Conservation (phyloP, 1,284 basidiomycete genomes). For the Puccinia hordei region DNA sequence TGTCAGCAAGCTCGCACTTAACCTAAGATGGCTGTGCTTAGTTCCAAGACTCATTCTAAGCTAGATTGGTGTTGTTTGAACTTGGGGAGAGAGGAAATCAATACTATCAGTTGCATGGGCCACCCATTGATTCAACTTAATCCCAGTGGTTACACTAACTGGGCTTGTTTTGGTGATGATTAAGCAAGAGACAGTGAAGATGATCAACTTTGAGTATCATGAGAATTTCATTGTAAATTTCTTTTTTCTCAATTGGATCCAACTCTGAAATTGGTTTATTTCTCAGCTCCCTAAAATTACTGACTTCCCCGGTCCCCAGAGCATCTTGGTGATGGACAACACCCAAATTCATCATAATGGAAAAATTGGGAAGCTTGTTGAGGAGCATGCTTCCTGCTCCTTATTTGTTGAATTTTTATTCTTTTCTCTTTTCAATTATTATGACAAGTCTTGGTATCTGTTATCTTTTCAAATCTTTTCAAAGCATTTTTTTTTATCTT, state of each 20-base stretch:
- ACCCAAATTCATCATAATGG: not conserved
- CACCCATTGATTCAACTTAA: constrained; percentile 1
- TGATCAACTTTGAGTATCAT: not conserved
- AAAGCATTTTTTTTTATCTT: too few species aligned
- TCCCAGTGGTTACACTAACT: not conserved
- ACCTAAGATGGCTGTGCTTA: not conserved
- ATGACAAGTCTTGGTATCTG: too few species aligned
- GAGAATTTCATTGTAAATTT: not conserved
- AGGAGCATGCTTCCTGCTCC: too few species aligned
- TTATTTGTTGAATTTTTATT: too few species aligned
- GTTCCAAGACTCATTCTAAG: too few species aligned
- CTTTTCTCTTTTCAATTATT: too few species aligned
- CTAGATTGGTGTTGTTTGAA: not conserved
- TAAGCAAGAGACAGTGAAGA: not conserved
- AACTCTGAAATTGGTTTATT: too few species aligned
- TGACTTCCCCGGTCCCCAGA: not conserved
- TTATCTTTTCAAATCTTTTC: too few species aligned
- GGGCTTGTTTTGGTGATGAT: not conserved
- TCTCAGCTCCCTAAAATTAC: not conserved
- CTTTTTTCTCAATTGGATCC: not conserved
- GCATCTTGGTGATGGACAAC: not conserved
- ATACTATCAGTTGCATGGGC: not conserved
- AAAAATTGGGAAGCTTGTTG: not conserved
- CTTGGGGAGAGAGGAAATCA: not conserved
- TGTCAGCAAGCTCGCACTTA: not conserved